Evolutionary conservation across 768 basidiomycete species (phyloP).

Genomic region (Dentipellis sp.): DNA sequence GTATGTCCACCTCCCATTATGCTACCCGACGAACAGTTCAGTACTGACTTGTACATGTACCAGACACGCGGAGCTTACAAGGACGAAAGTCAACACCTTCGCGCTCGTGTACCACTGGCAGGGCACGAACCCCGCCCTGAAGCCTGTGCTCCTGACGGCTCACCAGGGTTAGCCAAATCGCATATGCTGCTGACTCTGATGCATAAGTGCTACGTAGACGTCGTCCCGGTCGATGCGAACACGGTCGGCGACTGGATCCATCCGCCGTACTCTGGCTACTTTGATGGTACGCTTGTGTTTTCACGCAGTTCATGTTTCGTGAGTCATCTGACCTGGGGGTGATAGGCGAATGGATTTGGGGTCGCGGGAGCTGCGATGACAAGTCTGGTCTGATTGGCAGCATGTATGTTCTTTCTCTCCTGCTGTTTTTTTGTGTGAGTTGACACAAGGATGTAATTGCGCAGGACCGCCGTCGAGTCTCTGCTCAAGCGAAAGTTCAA

Average conservation of each 20-base stretch:
- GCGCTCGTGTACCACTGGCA: constrained; percentile 69
- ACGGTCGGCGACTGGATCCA: constrained; percentile 37
- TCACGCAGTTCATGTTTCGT: background rate
- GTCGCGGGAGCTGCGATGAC: constrained; percentile 37
- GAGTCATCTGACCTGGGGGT: background rate
- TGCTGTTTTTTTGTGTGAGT: background rate
- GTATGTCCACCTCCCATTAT: no score
- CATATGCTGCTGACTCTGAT: background rate
- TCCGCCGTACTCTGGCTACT: constrained; percentile 42
- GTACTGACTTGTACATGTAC: no score
- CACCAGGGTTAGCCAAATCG: constrained; percentile 43
- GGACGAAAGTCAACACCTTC: constrained; percentile 52
- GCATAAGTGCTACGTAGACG: constrained; percentile 23
- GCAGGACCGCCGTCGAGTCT: constrained; percentile 27
- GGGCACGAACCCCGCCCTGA: constrained; percentile 50
- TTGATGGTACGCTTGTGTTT: constrained; percentile 25
- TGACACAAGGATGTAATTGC: background rate
- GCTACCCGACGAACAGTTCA: no score
- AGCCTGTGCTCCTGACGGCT: constrained; percentile 60
- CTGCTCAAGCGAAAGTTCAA: constrained; percentile 29
- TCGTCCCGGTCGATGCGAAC: constrained; percentile 39
- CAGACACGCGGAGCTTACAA: no score
- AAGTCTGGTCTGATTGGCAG: constrained; percentile 29
- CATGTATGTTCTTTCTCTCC: constrained; percentile 18
- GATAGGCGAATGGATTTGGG: constrained; percentile 34